Evolutionary conservation across 495 filamentous ascomycete species (phyloP), one percentile per base, ranked within the genome.

Genomic region (Hyaloscypha hepaticicola): DNA sequence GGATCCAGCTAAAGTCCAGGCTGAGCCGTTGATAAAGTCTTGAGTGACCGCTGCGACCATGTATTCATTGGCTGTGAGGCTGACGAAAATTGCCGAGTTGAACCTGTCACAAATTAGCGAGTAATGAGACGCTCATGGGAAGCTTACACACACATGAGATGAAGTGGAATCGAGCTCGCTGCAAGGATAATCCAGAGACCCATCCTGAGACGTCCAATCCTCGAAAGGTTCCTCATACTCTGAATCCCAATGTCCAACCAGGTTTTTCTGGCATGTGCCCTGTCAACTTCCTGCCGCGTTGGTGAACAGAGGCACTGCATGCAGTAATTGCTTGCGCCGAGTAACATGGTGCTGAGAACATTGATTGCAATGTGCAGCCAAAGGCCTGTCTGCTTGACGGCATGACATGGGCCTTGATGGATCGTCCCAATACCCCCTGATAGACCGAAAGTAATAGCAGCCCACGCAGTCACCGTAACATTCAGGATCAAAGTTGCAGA

Each of bases 211-310:
- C 51, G 66, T 8, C 69, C 66, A 14, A 74, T 68, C 22, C n/a
- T 50, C 5, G 65, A 55, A 1, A 77, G 62, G 62, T 80, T 79
- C n/a, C 72, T 69, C 19, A 80, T 58, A 27, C 76, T 79, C 14
- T 73, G 71, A 45, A 80, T 70, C 3, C 77, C 77, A 38, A 81
- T 75, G 57, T 76, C 75, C 27, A 81, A 58, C 78, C 76, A 80
- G 12, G 65, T 68, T 0, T 64, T 55, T 29, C 61, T 55, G 3
- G 61, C 52, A 69, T 81, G 78, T 1, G 77, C 77, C 29, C 19
- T 52, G 41, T 80, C 72, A 25, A 81, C 55, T 45, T 80, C 78
- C 31, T 72, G 57, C 8, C 79, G 70, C 1, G 76, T 77, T 4
- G 79, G 79, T 5, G 76, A 67, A 24, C 72, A 71, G 5, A 79